These are phyloP conservation scores for Magnaporthiopsis incrustans DNA, from an alignment of 2,329 filamentous ascomycete genomes.

Conservation along the genomic window DNA sequence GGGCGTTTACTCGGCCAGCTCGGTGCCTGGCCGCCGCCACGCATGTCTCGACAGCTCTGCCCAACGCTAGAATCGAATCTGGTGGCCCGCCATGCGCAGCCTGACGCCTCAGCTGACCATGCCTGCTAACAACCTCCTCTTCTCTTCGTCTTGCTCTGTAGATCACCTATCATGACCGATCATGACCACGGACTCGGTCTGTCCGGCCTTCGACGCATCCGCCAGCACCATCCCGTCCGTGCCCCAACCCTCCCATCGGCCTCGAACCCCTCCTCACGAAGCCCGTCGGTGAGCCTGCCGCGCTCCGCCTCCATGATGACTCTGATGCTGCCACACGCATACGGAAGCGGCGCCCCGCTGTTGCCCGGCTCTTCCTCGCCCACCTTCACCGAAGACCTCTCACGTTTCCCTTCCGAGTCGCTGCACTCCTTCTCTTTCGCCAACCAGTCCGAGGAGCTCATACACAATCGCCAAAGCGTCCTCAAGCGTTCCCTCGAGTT, in stretches of 20 bases:
- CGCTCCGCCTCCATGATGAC: slow-evolving; percentile 62
- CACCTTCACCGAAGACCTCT: slow-evolving; percentile 77
- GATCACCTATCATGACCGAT: slow-evolving; percentile 74
- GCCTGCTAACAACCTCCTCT: neutral
- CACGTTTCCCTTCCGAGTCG: slow-evolving; percentile 89
- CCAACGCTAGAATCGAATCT: neutral
- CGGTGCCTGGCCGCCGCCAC: neutral
- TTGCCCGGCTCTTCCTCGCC: slow-evolving; percentile 63
- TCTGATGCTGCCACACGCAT: slow-evolving; percentile 40
- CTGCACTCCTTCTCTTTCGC: slow-evolving; percentile 98
- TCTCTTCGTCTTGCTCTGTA: slow-evolving; percentile 28
- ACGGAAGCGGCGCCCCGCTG: slow-evolving; percentile 37
- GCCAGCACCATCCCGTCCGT: slow-evolving; percentile 68
- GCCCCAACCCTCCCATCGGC: slow-evolving; percentile 56
- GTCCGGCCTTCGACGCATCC: slow-evolving; percentile 86
- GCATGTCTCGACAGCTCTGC: neutral
- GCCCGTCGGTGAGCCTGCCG: slow-evolving; percentile 48
- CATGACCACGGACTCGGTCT: slow-evolving; percentile 81
- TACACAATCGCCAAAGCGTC: slow-evolving; percentile 87
- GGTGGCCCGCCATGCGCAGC: neutral
- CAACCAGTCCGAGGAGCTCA: slow-evolving; percentile 84
- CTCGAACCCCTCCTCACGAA: slow-evolving; percentile 56
- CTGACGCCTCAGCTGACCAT: slow-evolving; percentile 6
- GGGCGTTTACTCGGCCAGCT: neutral
- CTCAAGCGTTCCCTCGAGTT: slow-evolving; percentile 92